Evolutionary conservation across 805 yeast genomes (phyloP).

Genomic region (Starmerella geochares): DNA sequence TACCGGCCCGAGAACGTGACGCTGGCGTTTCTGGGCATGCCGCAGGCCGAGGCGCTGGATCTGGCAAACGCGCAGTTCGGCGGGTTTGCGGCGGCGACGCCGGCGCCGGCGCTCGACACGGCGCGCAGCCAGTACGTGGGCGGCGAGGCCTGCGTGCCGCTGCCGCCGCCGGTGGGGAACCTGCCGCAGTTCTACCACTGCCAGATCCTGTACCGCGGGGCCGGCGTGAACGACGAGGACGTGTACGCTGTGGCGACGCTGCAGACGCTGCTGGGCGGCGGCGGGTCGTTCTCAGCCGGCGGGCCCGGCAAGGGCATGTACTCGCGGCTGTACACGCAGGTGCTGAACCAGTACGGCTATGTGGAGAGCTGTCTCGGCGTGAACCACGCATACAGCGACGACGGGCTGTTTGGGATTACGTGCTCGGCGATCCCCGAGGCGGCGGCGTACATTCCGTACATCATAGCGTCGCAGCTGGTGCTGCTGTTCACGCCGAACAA

Average conservation of each 20-base stretch:
- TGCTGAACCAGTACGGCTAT: conserved; percentile 81
- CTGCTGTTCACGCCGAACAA: conserved; percentile 47
- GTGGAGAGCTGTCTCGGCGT: conserved; percentile 81
- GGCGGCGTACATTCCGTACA: conserved; percentile 71
- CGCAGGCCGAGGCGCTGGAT: conserved; percentile 55
- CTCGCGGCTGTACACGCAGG: conserved; percentile 82
- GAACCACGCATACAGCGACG: conserved; percentile 80
- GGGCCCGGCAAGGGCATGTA: conserved; percentile 99
- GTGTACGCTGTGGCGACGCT: conserved; percentile 82
- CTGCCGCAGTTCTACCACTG: conserved; percentile 75
- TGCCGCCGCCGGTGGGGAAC: conserved; percentile 49
- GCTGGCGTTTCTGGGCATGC: conserved; percentile 78
- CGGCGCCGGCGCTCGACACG: conserved; percentile 13
- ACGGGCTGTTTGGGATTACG: conserved; percentile 84
- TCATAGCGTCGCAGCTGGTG: conserved; percentile 57
- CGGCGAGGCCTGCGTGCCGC: conserved; percentile 46
- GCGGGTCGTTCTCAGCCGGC: conserved; percentile 95
- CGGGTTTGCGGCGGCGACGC: conserved; percentile 38
- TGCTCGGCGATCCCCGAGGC: conserved; percentile 79
- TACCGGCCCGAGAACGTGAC: conserved; percentile 75
- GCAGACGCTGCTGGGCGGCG: conserved; percentile 89
- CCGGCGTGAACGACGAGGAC: conserved; percentile 72
- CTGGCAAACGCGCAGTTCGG: conserved; percentile 57
- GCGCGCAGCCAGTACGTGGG: conserved; percentile 46
- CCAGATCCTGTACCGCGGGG: conserved; percentile 80